Evolutionary conservation across 805 yeast genomes (phyloP), one percentile per base, ranked within the genome.

Genomic region (Wickerhamiella siamensis): DNA sequence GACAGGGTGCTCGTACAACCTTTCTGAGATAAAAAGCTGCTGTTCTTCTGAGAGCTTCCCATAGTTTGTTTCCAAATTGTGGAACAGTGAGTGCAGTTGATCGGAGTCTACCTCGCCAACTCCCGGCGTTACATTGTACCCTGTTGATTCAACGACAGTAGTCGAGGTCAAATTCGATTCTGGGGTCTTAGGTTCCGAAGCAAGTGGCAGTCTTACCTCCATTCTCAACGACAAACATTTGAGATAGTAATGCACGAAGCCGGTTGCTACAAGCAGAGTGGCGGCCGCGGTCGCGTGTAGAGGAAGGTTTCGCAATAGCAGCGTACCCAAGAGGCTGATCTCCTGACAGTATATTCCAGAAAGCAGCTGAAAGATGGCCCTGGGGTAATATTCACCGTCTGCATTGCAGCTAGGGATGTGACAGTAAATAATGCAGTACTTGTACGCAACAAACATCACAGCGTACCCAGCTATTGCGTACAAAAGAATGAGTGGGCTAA

Each of bases 271-370:
- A 26, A 81, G 56, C 0, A 75, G 59, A 1, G 69, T 33, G 2
- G 73, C 54, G 74, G 79, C 78, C 6, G 72, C 47, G 38, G 70
- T 62, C 4, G 73, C 76, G 39, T 71, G 79, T 66, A 70, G 34
- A 58, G 65, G 44, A 60, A 69, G 40, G 52, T 66, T 64, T 47
- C 78, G 77, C 14, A 81, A 58, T 33, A 82, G 71, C 50, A 83
- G 77, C 8, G 83, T 61, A 0, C 95, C 96, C 33, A 82, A 69
- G 51, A 86, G 59, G 47, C 87, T 80, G 31, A 79, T 64, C 53
- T 86, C 93, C 53, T 83, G 65, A 52, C 86, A 82, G 56, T 86
- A 86, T 1, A 86, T 61, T 0, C 96, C 96, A 0, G 81, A 67
- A 52, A 80, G 83, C 35, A 86, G 58, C 43, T 83, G 94, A 43